phyloP scores from a whole-genome alignment of 352 stramenopile species.

The Pythium chondricola region DNA sequence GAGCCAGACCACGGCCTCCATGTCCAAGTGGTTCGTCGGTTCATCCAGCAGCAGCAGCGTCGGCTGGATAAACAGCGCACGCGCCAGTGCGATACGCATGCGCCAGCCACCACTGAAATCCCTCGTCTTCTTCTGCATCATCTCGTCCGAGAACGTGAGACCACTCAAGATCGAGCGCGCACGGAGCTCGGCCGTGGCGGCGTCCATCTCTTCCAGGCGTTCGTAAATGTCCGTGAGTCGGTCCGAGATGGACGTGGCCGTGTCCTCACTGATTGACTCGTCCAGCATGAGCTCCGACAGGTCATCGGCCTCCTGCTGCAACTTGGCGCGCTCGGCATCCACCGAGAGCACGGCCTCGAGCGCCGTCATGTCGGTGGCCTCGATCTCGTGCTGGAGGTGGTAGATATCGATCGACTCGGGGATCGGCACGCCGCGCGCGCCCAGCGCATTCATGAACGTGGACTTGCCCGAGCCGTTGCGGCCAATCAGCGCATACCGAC shows the following conservation, averaged over 20 bases:
- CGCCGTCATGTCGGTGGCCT: constrained; percentile 91
- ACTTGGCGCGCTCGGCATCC: constrained; percentile 90
- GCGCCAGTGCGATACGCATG: constrained; percentile 95
- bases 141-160: constrained; percentile 94
- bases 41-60: constrained; percentile 93
- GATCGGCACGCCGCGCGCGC: constrained; percentile 91
- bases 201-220: constrained; percentile 93
- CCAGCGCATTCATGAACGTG: constrained; percentile 97
- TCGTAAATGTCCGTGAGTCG: constrained; percentile 93
- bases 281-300: constrained; percentile 90
- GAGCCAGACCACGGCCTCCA: constrained; percentile 98
- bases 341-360: constrained; percentile 94
- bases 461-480: constrained; percentile 95
- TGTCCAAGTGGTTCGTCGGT: constrained; percentile 95
- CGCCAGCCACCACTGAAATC: constrained; percentile 95
- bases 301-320: constrained; percentile 91
- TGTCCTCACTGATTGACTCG: constrained; percentile 85
- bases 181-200: constrained; percentile 89
- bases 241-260: constrained; percentile 82
- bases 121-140: constrained; percentile 92
- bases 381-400: constrained; percentile 95
- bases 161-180: constrained; percentile 92
- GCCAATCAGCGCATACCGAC: constrained; percentile 96
- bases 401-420: constrained; percentile 96
- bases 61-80: constrained; percentile 96